These are phyloP conservation scores for Sarocladium oryzae DNA, from an alignment of 2,329 filamentous ascomycete genomes.

Conservation along the genomic window DNA sequence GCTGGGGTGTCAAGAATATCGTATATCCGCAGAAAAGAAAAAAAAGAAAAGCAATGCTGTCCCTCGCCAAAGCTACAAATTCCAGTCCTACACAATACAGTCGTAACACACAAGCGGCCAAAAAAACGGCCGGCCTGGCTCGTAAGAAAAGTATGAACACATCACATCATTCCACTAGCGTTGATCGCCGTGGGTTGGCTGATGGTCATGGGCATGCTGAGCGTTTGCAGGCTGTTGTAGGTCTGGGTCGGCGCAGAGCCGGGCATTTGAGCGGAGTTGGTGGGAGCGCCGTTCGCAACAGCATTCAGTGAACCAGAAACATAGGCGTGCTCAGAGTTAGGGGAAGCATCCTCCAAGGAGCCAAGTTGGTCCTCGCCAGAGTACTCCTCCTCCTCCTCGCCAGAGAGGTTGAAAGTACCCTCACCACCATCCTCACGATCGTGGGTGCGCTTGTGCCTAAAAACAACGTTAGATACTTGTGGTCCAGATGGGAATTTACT, in stretches of 20 bases:
- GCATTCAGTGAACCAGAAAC: constrained; percentile 45
- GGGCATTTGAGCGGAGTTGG: constrained; percentile 1
- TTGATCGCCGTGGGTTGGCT: constrained; percentile 46
- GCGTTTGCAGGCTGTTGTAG: constrained; percentile 53
- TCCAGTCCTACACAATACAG: constrained; percentile 7
- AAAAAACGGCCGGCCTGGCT: not conserved
- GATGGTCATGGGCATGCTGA: constrained; percentile 60
- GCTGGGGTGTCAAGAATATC: constrained; percentile 3
- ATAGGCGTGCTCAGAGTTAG: constrained; percentile 63
- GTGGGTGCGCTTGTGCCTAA: constrained; percentile 75
- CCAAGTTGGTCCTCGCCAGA: constrained; percentile 79
- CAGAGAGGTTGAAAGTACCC: constrained; percentile 55
- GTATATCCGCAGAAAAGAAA: not conserved
- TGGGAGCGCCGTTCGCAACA: constrained; percentile 21
- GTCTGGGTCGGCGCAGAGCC: constrained; percentile 25
- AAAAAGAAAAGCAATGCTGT: not conserved
- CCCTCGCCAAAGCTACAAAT: constrained; percentile 1
- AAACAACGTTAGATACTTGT: not conserved
- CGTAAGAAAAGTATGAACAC: constrained; percentile 7
- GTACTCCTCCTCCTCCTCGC: constrained; percentile 79
- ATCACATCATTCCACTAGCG: constrained; percentile 30
- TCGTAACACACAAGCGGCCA: constrained; percentile 1
- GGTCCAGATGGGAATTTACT: not conserved
- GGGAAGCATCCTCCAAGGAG: constrained; percentile 72
- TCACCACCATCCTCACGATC: constrained; percentile 59